Percentiles rank a stretch among this genome's conserved stretches.
phyloP scores from a whole-genome alignment of 2,329 filamentous ascomycete genomes.

The Epichloe elymi region DNA sequence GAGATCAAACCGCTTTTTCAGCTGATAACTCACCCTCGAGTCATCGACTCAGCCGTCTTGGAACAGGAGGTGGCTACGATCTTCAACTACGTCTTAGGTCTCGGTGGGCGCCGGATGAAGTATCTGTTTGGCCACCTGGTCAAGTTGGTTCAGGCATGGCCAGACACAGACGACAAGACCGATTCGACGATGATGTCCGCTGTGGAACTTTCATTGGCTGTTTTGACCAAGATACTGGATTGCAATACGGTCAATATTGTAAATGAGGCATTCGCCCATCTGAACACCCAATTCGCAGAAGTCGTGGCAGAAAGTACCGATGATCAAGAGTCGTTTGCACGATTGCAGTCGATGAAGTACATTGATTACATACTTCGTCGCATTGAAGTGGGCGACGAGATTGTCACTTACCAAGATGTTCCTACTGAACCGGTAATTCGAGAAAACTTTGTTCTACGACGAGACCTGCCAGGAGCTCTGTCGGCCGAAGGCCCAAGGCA shows the following conservation, averaged over 20 bases:
- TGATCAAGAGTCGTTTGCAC: conserved; percentile 12
- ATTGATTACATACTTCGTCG: conserved; percentile 19
- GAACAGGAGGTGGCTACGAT: conserved; percentile 23
- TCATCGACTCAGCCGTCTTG: conserved; percentile 24
- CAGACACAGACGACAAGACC: conserved; percentile 1
- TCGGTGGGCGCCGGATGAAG: conserved; percentile 19
- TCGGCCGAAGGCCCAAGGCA: conserved; percentile 25
- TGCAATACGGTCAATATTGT: conserved; percentile 23
- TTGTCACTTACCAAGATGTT: conserved; percentile 7
- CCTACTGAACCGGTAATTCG: conserved; percentile 6
- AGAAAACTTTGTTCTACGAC: conserved; percentile 17
- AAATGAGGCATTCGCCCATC: conserved; percentile 8
- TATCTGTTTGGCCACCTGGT: conserved; percentile 19
- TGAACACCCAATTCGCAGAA: conserved; percentile 11
- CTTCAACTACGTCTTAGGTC: conserved; percentile 22
- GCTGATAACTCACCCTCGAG: conserved; percentile 20
- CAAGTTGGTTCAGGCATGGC: conserved; percentile 4
- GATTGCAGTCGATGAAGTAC: conserved; percentile 17
- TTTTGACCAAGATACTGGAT: conserved; percentile 22
- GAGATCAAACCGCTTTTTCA: conserved; percentile 21
- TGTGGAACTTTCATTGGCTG: conserved; percentile 17
- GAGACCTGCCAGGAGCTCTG: conserved; percentile 21
- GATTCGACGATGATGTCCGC: conserved; percentile 10
- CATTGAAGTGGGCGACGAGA: conserved; percentile 16
- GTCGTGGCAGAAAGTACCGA: conserved; percentile 8